Evolutionary conservation across 1,139 yeast species (phyloP).

Genomic region (Saccharomyces hybrid): DNA sequence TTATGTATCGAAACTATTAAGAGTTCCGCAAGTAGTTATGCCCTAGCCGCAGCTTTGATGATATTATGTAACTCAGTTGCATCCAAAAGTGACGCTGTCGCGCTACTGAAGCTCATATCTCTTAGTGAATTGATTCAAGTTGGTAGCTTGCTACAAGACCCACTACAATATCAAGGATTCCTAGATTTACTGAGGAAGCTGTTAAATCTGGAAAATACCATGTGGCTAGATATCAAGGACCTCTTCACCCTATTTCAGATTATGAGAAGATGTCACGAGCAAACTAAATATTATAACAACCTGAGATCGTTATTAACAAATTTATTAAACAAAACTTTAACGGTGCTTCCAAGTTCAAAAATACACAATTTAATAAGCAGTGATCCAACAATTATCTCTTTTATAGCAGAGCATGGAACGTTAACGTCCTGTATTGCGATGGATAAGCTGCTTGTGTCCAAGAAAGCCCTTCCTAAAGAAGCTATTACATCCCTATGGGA

Average conservation of each 20-base stretch:
- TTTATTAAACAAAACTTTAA: slow-evolving; percentile 24
- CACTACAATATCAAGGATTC: slow-evolving; percentile 29
- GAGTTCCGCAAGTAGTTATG: slow-evolving; percentile 15
- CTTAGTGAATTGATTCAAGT: slow-evolving; percentile 11
- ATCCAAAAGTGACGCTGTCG: slow-evolving; percentile 18
- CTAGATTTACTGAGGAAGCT: slow-evolving; percentile 27
- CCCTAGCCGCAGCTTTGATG: slow-evolving; percentile 21
- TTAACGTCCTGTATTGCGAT: slow-evolving; percentile 11
- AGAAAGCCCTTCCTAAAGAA: slow-evolving; percentile 3
- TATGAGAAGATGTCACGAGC: slow-evolving; percentile 21
- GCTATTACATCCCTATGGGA: slow-evolving; percentile 15
- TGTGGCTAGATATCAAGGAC: slow-evolving; percentile 14
- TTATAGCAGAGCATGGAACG: slow-evolving; percentile 16
- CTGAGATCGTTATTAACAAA: slow-evolving; percentile 19
- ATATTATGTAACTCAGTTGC: slow-evolving; percentile 24
- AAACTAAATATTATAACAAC: slow-evolving; percentile 21
- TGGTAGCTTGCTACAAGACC: slow-evolving; percentile 22
- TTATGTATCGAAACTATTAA: slow-evolving; percentile 7
- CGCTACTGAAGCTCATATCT: slow-evolving; percentile 9
- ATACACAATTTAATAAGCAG: slow-evolving; percentile 11
- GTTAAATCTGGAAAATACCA: slow-evolving; percentile 18
- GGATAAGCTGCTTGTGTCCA: slow-evolving; percentile 23
- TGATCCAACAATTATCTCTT: slow-evolving; percentile 8
- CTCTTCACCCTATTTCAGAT: slow-evolving; percentile 10
- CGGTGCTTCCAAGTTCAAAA: slow-evolving; percentile 23